These are phyloP conservation scores for Myochromella boudieri DNA, from an alignment of 768 basidiomycete species.

Conservation along the genomic window DNA sequence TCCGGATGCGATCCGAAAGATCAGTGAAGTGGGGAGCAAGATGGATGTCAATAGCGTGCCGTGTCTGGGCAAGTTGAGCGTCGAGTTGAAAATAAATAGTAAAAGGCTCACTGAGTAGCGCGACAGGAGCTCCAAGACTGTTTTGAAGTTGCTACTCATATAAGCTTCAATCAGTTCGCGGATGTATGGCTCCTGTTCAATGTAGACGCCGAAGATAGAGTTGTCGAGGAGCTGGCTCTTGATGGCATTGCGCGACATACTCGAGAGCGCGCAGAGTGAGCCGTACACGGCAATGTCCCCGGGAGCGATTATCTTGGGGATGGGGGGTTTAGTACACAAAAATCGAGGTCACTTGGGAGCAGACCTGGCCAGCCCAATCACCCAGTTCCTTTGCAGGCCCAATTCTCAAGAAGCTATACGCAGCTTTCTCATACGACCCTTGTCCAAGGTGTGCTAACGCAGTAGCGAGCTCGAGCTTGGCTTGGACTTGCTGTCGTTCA, in stretches of 20 bases:
- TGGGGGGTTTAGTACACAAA: neutral
- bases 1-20: slow-evolving; percentile 68
- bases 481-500: slow-evolving; percentile 67
- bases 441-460: slow-evolving; percentile 75
- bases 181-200: slow-evolving; percentile 85
- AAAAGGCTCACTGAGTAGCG: slow-evolving; percentile 59
- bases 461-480: slow-evolving; percentile 79
- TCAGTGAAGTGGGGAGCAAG: slow-evolving; percentile 64
- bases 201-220: slow-evolving; percentile 66
- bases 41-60: slow-evolving; percentile 78
- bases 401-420: slow-evolving; percentile 66
- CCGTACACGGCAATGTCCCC: slow-evolving; percentile 88
- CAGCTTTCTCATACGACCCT: slow-evolving; percentile 79
- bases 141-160: slow-evolving; percentile 84
- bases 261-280: slow-evolving; percentile 81
- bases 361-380: slow-evolving; percentile 76
- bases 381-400: slow-evolving; percentile 66
- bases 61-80: slow-evolving; percentile 47
- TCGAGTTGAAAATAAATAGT: neutral
- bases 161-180: slow-evolving; percentile 86
- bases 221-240: slow-evolving; percentile 69
- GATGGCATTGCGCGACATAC: slow-evolving; percentile 67
- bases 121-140: slow-evolving; percentile 71
- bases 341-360: slow-evolving; percentile 4
- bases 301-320: slow-evolving; percentile 64